These are phyloP conservation scores for Tagetes patula DNA, from an alignment of 129 eudicot genomes.

Conservation along the genomic window DNA sequence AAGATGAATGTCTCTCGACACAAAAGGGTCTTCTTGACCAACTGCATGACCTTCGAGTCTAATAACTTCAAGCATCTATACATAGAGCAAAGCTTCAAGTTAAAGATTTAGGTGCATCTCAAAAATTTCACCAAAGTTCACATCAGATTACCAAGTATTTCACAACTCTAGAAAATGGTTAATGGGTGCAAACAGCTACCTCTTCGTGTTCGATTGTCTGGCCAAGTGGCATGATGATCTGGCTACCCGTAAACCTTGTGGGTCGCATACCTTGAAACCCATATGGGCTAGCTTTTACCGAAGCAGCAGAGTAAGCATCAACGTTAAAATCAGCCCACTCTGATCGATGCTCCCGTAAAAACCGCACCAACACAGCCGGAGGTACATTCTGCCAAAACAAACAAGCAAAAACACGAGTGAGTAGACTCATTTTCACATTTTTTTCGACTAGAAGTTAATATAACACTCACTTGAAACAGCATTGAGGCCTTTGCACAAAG, in stretches of 20 bases:
- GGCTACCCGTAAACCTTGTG: constrained; percentile 84
- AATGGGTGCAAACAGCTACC: constrained; percentile 33
- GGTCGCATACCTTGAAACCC: constrained; percentile 72
- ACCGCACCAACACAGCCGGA: constrained; percentile 82
- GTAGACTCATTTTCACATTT: background rate
- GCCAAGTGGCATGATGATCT: constrained; percentile 92
- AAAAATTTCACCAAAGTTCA: background rate
- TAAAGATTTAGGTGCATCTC: background rate
- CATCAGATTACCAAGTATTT: background rate
- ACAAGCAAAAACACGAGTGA: background rate
- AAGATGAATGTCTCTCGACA: constrained; percentile 81
- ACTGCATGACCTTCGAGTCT: constrained; percentile 85
- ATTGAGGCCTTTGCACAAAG: constrained; percentile 98
- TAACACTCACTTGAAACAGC: constrained; percentile 80
- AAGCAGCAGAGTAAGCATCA: constrained; percentile 88
- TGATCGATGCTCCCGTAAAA: constrained; percentile 89
- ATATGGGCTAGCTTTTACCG: constrained; percentile 62
- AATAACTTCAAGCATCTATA: constrained; percentile 95
- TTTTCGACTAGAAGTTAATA: background rate
- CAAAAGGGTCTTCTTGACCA: constrained; percentile 74
- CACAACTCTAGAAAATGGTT: background rate
- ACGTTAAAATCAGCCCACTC: constrained; percentile 95
- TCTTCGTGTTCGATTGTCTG: constrained; percentile 95
- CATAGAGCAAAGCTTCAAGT: constrained; percentile 27
- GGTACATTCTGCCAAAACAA: constrained; percentile 71